Conservation (phyloP, 1,284 basidiomycete genomes). For the Ceratobasidium sp. region DNA sequence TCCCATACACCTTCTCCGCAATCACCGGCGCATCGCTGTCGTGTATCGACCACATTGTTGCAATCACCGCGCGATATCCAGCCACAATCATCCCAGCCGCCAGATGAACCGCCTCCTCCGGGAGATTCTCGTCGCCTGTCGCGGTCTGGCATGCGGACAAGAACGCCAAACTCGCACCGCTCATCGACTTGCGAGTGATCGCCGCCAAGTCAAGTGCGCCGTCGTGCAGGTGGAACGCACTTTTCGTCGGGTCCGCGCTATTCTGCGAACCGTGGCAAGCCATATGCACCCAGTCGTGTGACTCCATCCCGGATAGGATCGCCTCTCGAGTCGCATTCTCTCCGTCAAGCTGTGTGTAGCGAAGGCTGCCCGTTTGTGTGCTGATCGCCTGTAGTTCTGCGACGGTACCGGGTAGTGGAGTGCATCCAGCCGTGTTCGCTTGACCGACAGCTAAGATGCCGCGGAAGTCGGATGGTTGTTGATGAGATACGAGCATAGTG, state of each 20-base stretch:
- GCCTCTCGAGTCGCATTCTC: not conserved
- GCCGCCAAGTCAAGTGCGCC: conserved; percentile 1
- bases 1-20: conserved; percentile 26
- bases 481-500: not conserved
- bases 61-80: conserved; percentile 28
- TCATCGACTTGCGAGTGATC: not conserved
- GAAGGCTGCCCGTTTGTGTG: not conserved
- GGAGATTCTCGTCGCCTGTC: conserved; percentile 1
- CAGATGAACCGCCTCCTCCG: conserved; percentile 34
- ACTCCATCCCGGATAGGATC: not conserved
- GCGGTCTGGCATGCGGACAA: conserved; percentile 40
- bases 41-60: conserved; percentile 32
- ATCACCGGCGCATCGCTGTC: conserved; percentile 32
- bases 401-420: not conserved
- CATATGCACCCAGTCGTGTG: conserved; percentile 23
- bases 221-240: conserved; percentile 14
- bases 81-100: conserved; percentile 23
- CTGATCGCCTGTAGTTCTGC: conserved; percentile 3
- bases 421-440: not conserved
- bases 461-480: not conserved
- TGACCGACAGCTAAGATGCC: not conserved
- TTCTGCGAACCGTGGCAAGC: conserved; percentile 32
- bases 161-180: conserved; percentile 8
- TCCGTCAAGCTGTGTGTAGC: not conserved
- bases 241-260: not conserved